A percentile compares a stretch with the other conserved stretches of the same genome.
These are phyloP conservation scores for Lumnitzera littorea DNA, from an alignment of 345 rosid genomes.

Conservation along the genomic window DNA sequence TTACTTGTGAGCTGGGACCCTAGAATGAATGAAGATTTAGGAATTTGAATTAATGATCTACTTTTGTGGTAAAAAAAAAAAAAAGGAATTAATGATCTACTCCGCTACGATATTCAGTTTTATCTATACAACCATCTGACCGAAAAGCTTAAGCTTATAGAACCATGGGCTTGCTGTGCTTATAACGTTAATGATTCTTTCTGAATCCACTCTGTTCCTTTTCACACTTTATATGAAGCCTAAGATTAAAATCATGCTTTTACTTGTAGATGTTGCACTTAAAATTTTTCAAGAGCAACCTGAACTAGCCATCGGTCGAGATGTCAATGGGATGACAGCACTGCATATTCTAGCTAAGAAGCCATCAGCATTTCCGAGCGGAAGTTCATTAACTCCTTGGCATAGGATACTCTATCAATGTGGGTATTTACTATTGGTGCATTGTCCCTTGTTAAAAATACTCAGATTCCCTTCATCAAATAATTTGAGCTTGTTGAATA, in stretches of 20 bases:
- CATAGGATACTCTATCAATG: slow-evolving; percentile 16
- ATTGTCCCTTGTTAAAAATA: not conserved
- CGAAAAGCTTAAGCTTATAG: not conserved
- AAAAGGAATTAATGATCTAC: too few relatives aligned
- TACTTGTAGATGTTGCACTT: slow-evolving; percentile 25
- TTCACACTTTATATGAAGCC: not conserved
- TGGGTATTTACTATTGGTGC: slow-evolving; percentile 2
- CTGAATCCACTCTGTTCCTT: not conserved
- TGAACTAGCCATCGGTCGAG: slow-evolving; percentile 21
- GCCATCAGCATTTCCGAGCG: slow-evolving; percentile 18
- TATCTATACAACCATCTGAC: not conserved
- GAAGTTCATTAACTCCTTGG: slow-evolving; percentile 12
- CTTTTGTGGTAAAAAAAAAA: too few relatives aligned
- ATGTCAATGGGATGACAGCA: slow-evolving; percentile 28
- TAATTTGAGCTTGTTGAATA: not conserved
- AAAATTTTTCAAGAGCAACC: slow-evolving; percentile 23
- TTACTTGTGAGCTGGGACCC: too few relatives aligned
- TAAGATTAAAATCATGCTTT: not conserved
- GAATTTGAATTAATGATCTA: not conserved
- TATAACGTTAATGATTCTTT: too few relatives aligned
- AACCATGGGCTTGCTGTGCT: too few relatives aligned
- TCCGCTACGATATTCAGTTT: too few relatives aligned
- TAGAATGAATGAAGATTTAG: too few relatives aligned
- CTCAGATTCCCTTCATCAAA: not conserved
- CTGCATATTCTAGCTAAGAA: slow-evolving; percentile 27